Evolutionary conservation across 306 rosid genomes (phyloP), one percentile per base, ranked within the genome.

Genomic region (Medicago ruthenica): DNA sequence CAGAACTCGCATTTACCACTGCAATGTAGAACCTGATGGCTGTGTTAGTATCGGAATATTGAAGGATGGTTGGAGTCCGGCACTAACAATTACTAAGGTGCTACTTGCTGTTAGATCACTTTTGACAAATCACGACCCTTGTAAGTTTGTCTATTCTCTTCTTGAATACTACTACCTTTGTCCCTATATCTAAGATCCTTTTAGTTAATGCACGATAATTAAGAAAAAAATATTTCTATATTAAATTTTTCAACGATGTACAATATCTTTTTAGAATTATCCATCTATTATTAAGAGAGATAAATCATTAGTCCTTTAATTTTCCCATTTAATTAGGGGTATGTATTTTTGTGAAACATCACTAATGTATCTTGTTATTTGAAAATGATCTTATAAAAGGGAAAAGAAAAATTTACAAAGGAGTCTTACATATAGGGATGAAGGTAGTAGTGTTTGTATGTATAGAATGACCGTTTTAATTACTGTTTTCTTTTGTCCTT

Each of bases 11-110:
- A 87, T 94, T 72, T 94, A 86, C 87, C 96, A 92, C 85, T 92
- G 97, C 87, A 92, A 92, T 75, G 91, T 94, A 13, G 95, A 84
- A 75, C 68, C 87, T 57, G 40, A 81, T 10, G 97, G 97, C 27
- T 82, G 76, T 74, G 85, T 86, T 44, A 89, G 87, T 79, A 57
- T 92, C 83, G 89, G 88, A 67, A 87, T 92, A 47, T 83, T 94
- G 75, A 90, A 86, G 85, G 98, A 88, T 84, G 85, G 80, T 73
- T 94, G 98, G 98, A 94, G 97, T 87, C 98, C 98, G 47, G 98
- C 97, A 24, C 85, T 88, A 58, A 92, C 97, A 39, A 90, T 92
- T 53, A 85, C 92, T 6, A 90, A 88, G 86, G 93, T 94, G 79
- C 85, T 94, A 55, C 84, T 84, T 51, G 95, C 91, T 45, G 81